Conservation (phyloP, 768 basidiomycete species). For the Gautieria morchelliformis region DNA sequence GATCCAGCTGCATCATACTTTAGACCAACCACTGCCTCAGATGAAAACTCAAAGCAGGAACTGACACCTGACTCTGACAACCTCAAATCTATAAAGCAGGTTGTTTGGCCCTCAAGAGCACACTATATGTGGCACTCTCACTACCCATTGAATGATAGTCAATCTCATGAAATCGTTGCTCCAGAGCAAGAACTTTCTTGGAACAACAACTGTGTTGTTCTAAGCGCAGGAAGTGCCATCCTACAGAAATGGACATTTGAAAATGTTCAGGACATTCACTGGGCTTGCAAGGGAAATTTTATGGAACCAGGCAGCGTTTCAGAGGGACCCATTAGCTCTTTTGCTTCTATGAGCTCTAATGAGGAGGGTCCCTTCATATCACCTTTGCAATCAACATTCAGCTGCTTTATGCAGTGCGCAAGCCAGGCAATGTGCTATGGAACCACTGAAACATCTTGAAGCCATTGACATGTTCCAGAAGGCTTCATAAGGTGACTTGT, state of each 20-base stretch:
- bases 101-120: conserved; percentile 40
- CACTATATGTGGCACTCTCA: conserved; percentile 30
- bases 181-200: conserved; percentile 63
- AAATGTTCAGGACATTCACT: conserved; percentile 66
- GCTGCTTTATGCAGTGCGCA: conserved; percentile 33
- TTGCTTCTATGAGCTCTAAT: conserved; percentile 15
- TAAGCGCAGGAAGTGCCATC: conserved; percentile 60
- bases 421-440: conserved; percentile 29
- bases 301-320: conserved; percentile 37
- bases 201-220: conserved; percentile 53
- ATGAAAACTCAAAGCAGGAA: conserved; percentile 24
- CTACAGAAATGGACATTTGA: conserved; percentile 67
- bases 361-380: conserved; percentile 16
- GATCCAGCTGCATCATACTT: conserved; percentile 43
- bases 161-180: conserved; percentile 26
- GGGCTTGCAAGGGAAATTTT: conserved; percentile 69
- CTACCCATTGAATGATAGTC: conserved; percentile 33
- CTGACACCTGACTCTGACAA: conserved; percentile 27
- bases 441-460: conserved; percentile 33
- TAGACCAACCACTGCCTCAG: conserved; percentile 53
- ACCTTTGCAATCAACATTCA: conserved; percentile 37
- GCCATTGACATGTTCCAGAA: conserved; percentile 72
- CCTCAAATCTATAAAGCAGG: conserved; percentile 47
- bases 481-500: no score
- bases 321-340: conserved; percentile 13